Conservation (phyloP, 805 yeast species). For the Lipomyces yamanashiensis region DNA sequence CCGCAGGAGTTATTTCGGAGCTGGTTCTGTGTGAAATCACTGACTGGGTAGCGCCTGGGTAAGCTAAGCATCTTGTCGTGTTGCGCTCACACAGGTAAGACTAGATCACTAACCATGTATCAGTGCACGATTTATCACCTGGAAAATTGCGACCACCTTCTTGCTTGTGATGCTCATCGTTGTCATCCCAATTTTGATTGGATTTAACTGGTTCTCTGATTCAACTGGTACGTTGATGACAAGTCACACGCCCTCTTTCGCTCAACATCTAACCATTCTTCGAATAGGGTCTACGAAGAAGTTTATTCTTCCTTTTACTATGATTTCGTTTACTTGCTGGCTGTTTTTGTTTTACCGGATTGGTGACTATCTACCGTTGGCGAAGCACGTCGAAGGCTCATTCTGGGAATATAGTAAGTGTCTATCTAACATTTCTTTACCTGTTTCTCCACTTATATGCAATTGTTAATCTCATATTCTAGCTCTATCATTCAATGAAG, state of each 20-base stretch:
- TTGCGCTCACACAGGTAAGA: not conserved
- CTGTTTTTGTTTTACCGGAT: constrained; percentile 39
- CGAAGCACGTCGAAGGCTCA: constrained; percentile 37
- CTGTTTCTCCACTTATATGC: not conserved
- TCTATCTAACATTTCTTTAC: not conserved
- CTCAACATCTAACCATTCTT: not conserved
- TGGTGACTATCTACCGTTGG: constrained; percentile 42
- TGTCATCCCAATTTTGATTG: constrained; percentile 43
- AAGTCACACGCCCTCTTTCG: too few species aligned
- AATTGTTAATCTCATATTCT: not conserved
- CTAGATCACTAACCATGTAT: not conserved
- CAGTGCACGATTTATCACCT: constrained; percentile 38
- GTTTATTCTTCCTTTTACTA: constrained; percentile 20
- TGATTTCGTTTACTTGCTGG: constrained; percentile 39
- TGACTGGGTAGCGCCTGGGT: constrained; percentile 40
- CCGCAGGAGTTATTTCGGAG: constrained; percentile 44
- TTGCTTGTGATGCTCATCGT: constrained; percentile 42
- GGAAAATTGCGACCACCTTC: constrained; percentile 40
- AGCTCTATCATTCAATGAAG: constrained; percentile 35
- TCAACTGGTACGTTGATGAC: constrained; percentile 27
- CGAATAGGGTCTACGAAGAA: constrained; percentile 18
- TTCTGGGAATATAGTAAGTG: constrained; percentile 34
- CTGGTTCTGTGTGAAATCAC: constrained; percentile 49
- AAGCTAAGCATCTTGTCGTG: constrained; percentile 17
- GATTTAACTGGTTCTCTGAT: constrained; percentile 35